Base-by-base conservation (phyloP, 192 early-diverging fungal genomes). In the Chytriomyces sp. region DNA sequence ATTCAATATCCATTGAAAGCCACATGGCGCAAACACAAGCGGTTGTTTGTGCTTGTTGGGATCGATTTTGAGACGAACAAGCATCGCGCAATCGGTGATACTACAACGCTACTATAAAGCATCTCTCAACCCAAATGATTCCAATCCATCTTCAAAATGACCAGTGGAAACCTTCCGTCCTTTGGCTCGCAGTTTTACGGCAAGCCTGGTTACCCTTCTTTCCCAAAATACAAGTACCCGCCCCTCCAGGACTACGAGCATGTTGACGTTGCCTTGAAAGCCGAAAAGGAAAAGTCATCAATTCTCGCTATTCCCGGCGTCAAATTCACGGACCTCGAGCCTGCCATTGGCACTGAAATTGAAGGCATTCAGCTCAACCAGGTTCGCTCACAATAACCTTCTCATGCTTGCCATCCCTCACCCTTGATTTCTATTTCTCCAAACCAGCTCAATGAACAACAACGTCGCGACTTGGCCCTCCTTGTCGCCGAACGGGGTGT, bases 401-500 rank as follows among this genome's bases (percentile, higher is more conserved):
- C n/a, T n/a, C n/a, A n/a, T n/a, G n/a, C n/a, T n/a, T n/a, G n/a
- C n/a, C n/a, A n/a, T n/a, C n/a, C n/a, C n/a, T n/a, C n/a, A n/a
- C 37, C 49, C 89, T 32, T 83, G 84, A 26, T 58, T 58, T 58
- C 57, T 10, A 49, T 49, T 49, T 12, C n/a, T 12, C 65, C 89
- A n/a, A 74, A 78, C 17, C 58, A 88, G 59, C 74, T 91, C 68
- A 86, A 77, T 22, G 86, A 85, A 3, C 80, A 88, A 71, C 87
- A 90, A 58, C 67, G 82, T 40, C 82, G 88, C 39, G 86, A 89
- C 56, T 78, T 91, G 26, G 87, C 86, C 6, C 75, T 85, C 14
- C 68, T 90, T 26, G 82, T 88, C 49, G 77, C 88, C 22, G 82
- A 91, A 57, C 80, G 90, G 39, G 89, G 89, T 28, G 89, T 91